Evolutionary conservation across 2,329 filamentous ascomycete genomes (phyloP), one percentile per base, ranked within the genome.

Genomic region (Beauveria sp.): DNA sequence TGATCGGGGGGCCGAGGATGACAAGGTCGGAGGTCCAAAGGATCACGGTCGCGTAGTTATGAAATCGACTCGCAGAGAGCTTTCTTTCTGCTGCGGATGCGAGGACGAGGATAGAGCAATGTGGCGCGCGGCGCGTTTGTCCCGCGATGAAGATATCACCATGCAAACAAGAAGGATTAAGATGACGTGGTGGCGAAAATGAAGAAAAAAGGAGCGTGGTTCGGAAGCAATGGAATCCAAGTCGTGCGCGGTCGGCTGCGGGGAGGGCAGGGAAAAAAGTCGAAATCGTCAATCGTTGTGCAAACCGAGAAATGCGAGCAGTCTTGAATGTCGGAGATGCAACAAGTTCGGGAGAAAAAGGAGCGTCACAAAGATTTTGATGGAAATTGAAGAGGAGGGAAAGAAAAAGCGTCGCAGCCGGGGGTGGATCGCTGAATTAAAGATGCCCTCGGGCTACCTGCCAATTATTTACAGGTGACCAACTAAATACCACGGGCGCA

Each of bases 141-240:
- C 55, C 45, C 14, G 46, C 55, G 22, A 42, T 50, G 55, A 20
- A 5, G 12, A 34, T 42, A 58, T 58, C 30, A 58, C 55, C 55
- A 58, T 58, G 55, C 45, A 50, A 50, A 18, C 9, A 8, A 6
- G 24, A 14, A 2, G 16, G 20, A 20, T 12, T 18, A n/a, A 8
- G 7, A 7, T n/a, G n/a, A 30, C 12, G 42, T 24, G 18, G 43
- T 46, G 42, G 54, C 42, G 54, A 56, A 16, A 3, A 6, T 6
- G 3, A 16, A n/a, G n/a, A 20, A 56, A 46, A 57, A 57, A 57
- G 54, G 54, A 57, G 54, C 12, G 53, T 56, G 7, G 52, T 55
- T 26, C n/a, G 43, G 54, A 46, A 47, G 28, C 43, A 47, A 34
- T 57, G 43, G 53, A 28, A 28, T 18, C 5, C 5, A 16, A 20